Percentiles rank a stretch among this genome's conserved stretches.
Evolutionary conservation across 305 asterid genomes (phyloP).

Genomic region (Solanum hybrid): DNA sequence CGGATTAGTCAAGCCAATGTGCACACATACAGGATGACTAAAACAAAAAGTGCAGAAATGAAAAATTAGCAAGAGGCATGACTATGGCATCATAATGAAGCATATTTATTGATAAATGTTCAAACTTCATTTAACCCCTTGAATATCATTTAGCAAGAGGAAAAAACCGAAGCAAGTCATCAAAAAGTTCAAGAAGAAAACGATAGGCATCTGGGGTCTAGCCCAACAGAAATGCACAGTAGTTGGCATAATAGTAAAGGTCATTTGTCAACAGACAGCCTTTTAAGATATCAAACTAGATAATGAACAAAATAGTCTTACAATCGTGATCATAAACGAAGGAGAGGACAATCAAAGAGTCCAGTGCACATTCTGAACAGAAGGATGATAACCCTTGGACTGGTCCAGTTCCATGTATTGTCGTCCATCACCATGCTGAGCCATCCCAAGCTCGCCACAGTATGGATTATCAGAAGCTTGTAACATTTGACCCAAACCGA

Average conservation of each 20-base stretch:
- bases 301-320: neutral
- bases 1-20: neutral
- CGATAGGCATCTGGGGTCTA: neutral
- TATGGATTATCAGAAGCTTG: conserved; percentile 31
- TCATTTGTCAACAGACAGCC: neutral
- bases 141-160: neutral
- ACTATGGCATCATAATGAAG: neutral
- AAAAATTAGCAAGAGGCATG: neutral
- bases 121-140: neutral
- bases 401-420: conserved; percentile 43
- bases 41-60: neutral
- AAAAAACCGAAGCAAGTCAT: neutral
- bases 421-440: conserved; percentile 37
- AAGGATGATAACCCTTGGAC: conserved; percentile 51
- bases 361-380: conserved; percentile 61
- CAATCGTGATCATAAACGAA: neutral
- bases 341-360: conserved; percentile 29
- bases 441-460: conserved; percentile 47
- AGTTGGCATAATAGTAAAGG: neutral
- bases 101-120: neutral
- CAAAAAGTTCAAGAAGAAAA: neutral
- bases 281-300: neutral
- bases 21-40: neutral
- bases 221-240: neutral
- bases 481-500: conserved; percentile 44